Evolutionary conservation across 208 protist genomes (phyloP), one percentile per base, ranked within the genome.

Genomic region (Spongospora subterranea): DNA sequence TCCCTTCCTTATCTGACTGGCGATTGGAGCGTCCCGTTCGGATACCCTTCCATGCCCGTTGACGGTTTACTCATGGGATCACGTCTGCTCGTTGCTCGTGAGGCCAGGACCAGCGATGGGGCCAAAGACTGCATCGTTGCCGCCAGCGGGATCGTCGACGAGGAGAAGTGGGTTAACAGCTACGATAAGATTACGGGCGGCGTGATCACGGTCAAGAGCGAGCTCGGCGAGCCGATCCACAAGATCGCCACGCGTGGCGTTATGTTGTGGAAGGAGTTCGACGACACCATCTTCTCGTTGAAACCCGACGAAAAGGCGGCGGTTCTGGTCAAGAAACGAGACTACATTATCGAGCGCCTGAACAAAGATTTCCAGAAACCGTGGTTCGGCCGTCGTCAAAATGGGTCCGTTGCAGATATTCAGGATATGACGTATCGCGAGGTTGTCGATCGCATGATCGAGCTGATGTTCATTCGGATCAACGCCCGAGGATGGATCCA

Each of bases 211-310:
- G 95, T 96, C 77, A 93, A 89, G n/a, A 95, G 92, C 29, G 95
- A 96, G 92, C 94, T 96, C 6, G 95, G 95, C 39, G 95, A 96
- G 88, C 95, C 95, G 29, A 96, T 96, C 90, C 95, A 96, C 93
- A 96, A 96, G 82, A 88, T 96, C 24, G 91, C 90, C 24, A 96
- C 77, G 35, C 90, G 95, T 1, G 95, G 95, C 43, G 46, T 92
- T 35, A 29, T 29, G 17, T 39, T 95, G 29, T 94, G 94, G 94
- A 50, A 35, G 20, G 41, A 94, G 43, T 89, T 96, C 17, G 95
- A 96, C 90, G 64, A 94, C 13, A 93, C 90, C n/a, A 82, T 94
- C 90, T 96, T 96, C 92, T 82, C n/a, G 6, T 93, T 96, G 11
- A 65, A 89, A 0, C 77, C 54, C 43, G 94, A 95, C 0, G 93